These are phyloP conservation scores for Vanrija sp. DNA, from an alignment of 1,284 basidiomycete genomes.

Conservation along the genomic window DNA sequence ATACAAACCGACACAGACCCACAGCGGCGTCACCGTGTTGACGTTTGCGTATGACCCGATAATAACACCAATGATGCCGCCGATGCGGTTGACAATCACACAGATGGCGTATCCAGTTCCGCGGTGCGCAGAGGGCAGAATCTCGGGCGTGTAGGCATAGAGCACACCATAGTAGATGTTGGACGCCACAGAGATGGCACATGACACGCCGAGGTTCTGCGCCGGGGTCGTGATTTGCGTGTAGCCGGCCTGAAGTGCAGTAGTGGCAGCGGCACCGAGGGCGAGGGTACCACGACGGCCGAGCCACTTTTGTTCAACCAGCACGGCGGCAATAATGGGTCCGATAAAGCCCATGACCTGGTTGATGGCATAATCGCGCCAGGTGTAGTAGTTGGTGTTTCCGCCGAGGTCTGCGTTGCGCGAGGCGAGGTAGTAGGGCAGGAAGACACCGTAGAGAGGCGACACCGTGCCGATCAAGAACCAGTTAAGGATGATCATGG, in stretches of 20 bases:
- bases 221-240: conserved; percentile 39
- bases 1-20: no score
- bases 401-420: conserved; percentile 34
- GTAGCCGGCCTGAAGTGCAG: conserved; percentile 60
- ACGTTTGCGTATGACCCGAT: conserved; percentile 29
- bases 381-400: conserved; percentile 40
- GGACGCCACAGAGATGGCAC: conserved; percentile 43
- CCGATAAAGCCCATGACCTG: conserved; percentile 57
- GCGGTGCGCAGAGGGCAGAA: conserved; percentile 62
- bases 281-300: conserved; percentile 58
- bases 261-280: conserved; percentile 55
- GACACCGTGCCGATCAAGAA: conserved; percentile 54
- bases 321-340: conserved; percentile 56
- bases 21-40: conserved; percentile 36
- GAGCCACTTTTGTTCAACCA: conserved; percentile 56
- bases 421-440: conserved; percentile 55
- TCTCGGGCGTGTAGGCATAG: conserved; percentile 58
- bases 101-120: conserved; percentile 64
- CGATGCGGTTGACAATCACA: conserved; percentile 57
- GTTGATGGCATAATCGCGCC: conserved; percentile 55
- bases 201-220: no score
- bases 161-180: conserved; percentile 40
- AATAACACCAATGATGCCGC: conserved; percentile 50
- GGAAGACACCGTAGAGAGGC: conserved; percentile 51
- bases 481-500: conserved; percentile 58